Conservation (phyloP, 1,284 basidiomycete species). For the Taiwanofungus camphoratus region DNA sequence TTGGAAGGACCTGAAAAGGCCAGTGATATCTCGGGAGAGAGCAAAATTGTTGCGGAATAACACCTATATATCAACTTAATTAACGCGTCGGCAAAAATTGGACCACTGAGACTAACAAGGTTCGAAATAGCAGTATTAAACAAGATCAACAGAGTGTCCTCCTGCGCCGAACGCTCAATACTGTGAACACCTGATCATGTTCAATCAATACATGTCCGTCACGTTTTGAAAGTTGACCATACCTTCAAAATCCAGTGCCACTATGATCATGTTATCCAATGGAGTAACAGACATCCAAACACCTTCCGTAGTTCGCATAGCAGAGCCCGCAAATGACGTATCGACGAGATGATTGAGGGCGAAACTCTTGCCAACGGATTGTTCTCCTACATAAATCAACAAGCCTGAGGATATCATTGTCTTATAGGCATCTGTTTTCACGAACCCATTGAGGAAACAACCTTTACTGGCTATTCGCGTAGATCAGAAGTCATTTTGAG, state of each 20-base stretch:
- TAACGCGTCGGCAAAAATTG: not conserved
- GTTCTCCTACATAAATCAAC: conserved; percentile 36
- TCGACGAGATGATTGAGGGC: conserved; percentile 57
- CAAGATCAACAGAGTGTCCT: conserved; percentile 55
- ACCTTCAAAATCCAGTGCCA: conserved; percentile 64
- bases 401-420: not conserved
- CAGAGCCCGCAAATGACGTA: conserved; percentile 61
- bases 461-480: conserved; percentile 42
- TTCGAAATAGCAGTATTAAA: conserved; percentile 65
- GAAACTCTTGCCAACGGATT: conserved; percentile 61
- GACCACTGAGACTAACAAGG: conserved; percentile 31
- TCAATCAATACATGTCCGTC: not conserved
- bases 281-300: conserved; percentile 68
- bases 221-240: not conserved
- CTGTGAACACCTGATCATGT: conserved; percentile 48
- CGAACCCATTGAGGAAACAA: conserved; percentile 60
- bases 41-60: conserved; percentile 64
- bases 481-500: not conserved
- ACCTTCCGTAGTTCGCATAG: conserved; percentile 64
- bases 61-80: conserved; percentile 34
- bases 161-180: conserved; percentile 57
- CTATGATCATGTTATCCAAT: conserved; percentile 46
- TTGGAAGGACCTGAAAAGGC: conserved; percentile 61
- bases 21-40: conserved; percentile 50
- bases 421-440: not conserved